Conservation (phyloP, 805 yeast species). For the Pichia heedii region DNA sequence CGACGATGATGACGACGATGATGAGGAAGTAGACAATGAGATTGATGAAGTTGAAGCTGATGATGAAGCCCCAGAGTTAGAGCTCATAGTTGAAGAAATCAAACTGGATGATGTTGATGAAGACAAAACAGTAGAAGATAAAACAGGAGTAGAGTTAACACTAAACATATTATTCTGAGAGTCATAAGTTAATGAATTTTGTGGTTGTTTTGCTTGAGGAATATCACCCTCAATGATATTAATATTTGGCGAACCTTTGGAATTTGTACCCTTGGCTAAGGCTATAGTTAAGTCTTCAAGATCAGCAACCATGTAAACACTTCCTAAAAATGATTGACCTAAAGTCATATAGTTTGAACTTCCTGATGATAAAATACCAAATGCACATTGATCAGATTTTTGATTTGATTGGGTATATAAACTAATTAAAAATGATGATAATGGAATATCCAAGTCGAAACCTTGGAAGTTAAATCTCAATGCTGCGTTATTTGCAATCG, state of each 20-base stretch:
- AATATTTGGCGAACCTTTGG: slow-evolving; percentile 29
- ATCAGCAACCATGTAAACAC: slow-evolving; percentile 49
- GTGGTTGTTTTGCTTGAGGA: slow-evolving; percentile 12
- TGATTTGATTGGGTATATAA: slow-evolving; percentile 13
- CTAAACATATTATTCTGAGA: slow-evolving; percentile 5
- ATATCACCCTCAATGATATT: slow-evolving; percentile 29
- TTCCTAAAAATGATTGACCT: slow-evolving; percentile 46
- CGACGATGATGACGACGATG: background rate
- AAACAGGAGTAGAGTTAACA: slow-evolving; percentile 4
- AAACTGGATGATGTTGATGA: background rate
- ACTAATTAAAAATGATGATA: slow-evolving; percentile 21
- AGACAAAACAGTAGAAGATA: background rate
- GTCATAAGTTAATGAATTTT: slow-evolving; percentile 6
- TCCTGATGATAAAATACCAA: slow-evolving; percentile 32
- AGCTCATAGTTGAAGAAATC: background rate
- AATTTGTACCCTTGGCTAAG: slow-evolving; percentile 36
- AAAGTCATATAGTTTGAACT: slow-evolving; percentile 30
- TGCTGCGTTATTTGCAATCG: slow-evolving; percentile 16
- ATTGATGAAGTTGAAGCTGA: background rate
- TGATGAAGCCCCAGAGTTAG: background rate
- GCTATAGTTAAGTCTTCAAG: slow-evolving; percentile 36
- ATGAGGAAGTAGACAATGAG: background rate
- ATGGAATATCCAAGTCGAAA: slow-evolving; percentile 41
- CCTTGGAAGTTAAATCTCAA: slow-evolving; percentile 52
- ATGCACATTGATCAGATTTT: slow-evolving; percentile 31